phyloP scores from a whole-genome alignment of 345 rosid genomes.

The Moricandia arvensis region DNA sequence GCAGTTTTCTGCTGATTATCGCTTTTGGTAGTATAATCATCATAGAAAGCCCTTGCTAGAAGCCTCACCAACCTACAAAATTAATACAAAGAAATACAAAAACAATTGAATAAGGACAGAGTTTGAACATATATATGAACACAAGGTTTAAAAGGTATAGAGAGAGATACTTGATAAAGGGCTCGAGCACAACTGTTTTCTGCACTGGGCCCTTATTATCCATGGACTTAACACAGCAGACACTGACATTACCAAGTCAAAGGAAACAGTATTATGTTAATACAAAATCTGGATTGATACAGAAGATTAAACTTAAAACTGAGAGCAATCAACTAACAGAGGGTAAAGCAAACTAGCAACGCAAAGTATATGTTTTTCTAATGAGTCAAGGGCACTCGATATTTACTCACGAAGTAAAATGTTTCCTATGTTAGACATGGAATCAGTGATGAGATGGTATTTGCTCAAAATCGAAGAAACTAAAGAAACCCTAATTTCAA shows the following conservation, averaged over 20 bases:
- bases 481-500: background rate
- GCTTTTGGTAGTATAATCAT: slow-evolving; percentile 64
- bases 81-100: background rate
- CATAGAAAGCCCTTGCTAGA: slow-evolving; percentile 78
- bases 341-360: too few relatives aligned
- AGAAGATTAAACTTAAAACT: background rate
- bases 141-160: background rate
- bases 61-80: slow-evolving; percentile 70
- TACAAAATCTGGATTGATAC: slow-evolving; percentile 10
- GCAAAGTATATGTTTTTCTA: too few relatives aligned
- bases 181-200: slow-evolving; percentile 37
- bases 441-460: background rate
- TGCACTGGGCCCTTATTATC: slow-evolving; percentile 20
- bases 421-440: too few relatives aligned
- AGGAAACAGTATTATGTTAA: background rate
- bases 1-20: slow-evolving; percentile 81
- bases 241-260: background rate
- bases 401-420: too few relatives aligned
- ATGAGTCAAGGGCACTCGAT: too few relatives aligned
- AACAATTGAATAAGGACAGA: background rate
- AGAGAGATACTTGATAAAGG: slow-evolving; percentile 35
- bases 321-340: background rate
- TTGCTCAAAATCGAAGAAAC: background rate
- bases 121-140: background rate
- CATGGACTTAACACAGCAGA: slow-evolving; percentile 14